A percentile compares a stretch with the other conserved stretches of the same genome.
These are phyloP conservation scores for Bocquillonia castaneifolia DNA, from an alignment of 441 rosid species.

Conservation along the genomic window DNA sequence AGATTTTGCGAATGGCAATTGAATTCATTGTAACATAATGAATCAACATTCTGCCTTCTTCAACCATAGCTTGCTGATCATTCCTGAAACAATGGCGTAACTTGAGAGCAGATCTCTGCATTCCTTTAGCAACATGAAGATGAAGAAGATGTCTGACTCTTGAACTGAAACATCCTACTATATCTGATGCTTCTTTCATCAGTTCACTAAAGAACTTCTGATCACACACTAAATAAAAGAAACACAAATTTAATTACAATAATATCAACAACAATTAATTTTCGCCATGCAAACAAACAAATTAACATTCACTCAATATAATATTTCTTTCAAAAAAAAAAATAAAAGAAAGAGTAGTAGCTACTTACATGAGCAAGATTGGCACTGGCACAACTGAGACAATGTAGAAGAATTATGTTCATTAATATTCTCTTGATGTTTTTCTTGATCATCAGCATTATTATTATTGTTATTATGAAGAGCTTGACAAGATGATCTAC, in stretches of 20 bases:
- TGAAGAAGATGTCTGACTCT: constrained; percentile 73
- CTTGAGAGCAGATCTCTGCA: constrained; percentile 50
- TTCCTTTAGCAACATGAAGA: constrained; percentile 63
- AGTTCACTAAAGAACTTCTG: constrained; percentile 71
- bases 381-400: constrained; percentile 42
- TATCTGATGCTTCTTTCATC: constrained; percentile 75
- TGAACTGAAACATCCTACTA: constrained; percentile 69
- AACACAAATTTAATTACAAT: no score
- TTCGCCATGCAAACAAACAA: constrained; percentile 1
- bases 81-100: constrained; percentile 45
- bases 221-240: constrained; percentile 93
- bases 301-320: background rate
- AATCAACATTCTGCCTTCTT: constrained; percentile 67
- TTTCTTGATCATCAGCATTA: constrained; percentile 15
- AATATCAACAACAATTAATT: no score
- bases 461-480: constrained; percentile 3
- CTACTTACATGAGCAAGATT: constrained; percentile 55
- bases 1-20: constrained; percentile 73
- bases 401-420: constrained; percentile 16
- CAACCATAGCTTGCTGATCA: constrained; percentile 46
- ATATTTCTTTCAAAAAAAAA: background rate
- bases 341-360: background rate
- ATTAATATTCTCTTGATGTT: constrained; percentile 12
- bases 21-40: constrained; percentile 83
- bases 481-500: constrained; percentile 51